Evolutionary conservation across 805 yeast species (phyloP).

Genomic region (Teunomyces panamensis): DNA sequence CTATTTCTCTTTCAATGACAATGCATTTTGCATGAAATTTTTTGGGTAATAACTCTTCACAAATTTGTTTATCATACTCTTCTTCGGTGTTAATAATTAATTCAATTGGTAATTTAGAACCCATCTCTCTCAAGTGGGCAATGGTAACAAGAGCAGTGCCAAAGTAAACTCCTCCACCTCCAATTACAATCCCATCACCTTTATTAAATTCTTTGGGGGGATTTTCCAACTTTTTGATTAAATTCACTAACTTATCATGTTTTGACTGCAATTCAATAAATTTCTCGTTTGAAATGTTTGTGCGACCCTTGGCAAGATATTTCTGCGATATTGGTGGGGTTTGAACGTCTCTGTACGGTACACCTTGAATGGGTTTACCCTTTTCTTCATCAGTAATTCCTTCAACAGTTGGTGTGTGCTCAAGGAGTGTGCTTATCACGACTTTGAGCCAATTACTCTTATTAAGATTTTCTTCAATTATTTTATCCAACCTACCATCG

Average conservation of each 20-base stretch:
- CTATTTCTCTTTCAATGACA: constrained; percentile 24
- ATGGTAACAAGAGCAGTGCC: constrained; percentile 29
- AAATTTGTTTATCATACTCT: constrained; percentile 24
- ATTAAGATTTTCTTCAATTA: neutral
- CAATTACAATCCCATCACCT: constrained; percentile 37
- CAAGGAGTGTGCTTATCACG: neutral
- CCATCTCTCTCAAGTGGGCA: constrained; percentile 29
- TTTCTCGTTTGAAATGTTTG: constrained; percentile 14
- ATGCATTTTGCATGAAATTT: constrained; percentile 26
- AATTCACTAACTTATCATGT: constrained; percentile 26
- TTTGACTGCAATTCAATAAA: constrained; percentile 19
- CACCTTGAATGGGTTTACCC: constrained; percentile 13
- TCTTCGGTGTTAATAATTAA: constrained; percentile 23
- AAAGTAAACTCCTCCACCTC: constrained; percentile 25
- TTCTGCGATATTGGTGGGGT: constrained; percentile 12
- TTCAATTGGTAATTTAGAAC: constrained; percentile 34
- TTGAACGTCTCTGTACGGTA: constrained; percentile 10
- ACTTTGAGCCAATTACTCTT: neutral
- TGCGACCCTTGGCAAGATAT: constrained; percentile 10
- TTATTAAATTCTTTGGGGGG: constrained; percentile 24
- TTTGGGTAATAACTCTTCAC: constrained; percentile 22
- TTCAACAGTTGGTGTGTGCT: constrained; percentile 1
- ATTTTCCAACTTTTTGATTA: constrained; percentile 20
- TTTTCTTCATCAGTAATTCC: constrained; percentile 12
- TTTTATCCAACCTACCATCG: neutral